Conservation (phyloP, 176 grass and related monocot genomes). For the Oryza officinalis region DNA sequence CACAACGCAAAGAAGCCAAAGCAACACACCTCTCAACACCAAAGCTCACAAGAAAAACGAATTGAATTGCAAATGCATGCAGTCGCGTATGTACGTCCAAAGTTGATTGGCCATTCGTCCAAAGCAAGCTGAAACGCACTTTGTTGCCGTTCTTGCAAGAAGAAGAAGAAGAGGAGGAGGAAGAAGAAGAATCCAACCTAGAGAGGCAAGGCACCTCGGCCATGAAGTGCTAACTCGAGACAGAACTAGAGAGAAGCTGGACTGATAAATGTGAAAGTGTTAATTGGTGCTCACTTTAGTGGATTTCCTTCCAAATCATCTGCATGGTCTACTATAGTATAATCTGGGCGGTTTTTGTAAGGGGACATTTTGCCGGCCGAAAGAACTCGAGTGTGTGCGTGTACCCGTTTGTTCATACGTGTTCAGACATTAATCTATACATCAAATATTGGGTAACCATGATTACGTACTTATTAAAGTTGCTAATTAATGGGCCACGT, state of each 20-base stretch:
- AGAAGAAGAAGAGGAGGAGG: too few relatives aligned
- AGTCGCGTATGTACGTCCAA: neutral
- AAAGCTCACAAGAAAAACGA: neutral
- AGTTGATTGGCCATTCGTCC: neutral
- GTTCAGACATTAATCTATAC: neutral
- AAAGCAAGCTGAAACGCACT: neutral
- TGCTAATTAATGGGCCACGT: neutral
- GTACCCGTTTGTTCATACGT: neutral
- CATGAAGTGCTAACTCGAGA: too few relatives aligned
- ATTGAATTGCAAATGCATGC: neutral
- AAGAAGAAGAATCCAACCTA: neutral
- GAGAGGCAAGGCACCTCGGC: too few relatives aligned
- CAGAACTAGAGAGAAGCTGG: too few relatives aligned
- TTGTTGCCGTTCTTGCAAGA: neutral
- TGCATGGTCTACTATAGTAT: too few relatives aligned
- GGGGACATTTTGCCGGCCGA: too few relatives aligned
- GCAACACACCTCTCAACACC: neutral
- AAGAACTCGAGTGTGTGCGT: neutral
- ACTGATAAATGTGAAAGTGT: too few relatives aligned
- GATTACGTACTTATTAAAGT: constrained; percentile 1
- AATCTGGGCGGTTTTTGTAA: too few relatives aligned
- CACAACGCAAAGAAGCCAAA: neutral
- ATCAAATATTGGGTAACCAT: neutral
- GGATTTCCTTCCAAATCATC: too few relatives aligned
- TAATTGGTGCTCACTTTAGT: too few relatives aligned